A percentile compares a stretch with the other conserved stretches of the same genome.
Conservation (phyloP, 1,284 basidiomycete species). For the Peniophora sp. region DNA sequence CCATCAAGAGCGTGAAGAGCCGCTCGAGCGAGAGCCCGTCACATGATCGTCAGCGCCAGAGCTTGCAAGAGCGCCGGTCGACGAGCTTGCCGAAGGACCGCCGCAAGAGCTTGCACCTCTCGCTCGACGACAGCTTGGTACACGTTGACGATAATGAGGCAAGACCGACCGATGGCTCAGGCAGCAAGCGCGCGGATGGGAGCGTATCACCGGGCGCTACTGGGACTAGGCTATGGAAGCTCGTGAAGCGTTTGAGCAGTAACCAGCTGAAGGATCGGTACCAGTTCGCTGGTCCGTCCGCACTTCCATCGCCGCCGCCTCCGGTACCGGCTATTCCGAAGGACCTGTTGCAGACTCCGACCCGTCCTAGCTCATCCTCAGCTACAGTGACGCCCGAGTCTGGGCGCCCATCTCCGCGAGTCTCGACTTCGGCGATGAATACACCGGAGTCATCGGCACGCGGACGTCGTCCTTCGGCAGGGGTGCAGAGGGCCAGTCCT, state of each 20-base stretch:
- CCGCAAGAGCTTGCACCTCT: slow-evolving; percentile 15
- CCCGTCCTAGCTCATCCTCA: background rate
- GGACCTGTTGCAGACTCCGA: slow-evolving; percentile 17
- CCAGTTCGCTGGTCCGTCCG: slow-evolving; percentile 14
- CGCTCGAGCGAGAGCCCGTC: background rate
- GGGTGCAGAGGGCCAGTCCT: no score
- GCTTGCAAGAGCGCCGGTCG: slow-evolving; percentile 24
- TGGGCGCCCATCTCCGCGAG: background rate
- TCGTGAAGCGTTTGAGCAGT: slow-evolving; percentile 63
- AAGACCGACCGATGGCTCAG: background rate
- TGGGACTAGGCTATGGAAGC: slow-evolving; percentile 42
- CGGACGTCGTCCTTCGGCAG: background rate
- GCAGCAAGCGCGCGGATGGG: background rate
- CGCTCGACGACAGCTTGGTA: slow-evolving; percentile 17
- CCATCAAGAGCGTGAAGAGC: background rate
- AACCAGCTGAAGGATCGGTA: slow-evolving; percentile 56
- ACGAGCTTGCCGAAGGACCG: slow-evolving; percentile 13
- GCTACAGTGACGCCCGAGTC: background rate
- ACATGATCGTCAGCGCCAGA: slow-evolving; percentile 14
- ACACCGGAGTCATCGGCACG: background rate
- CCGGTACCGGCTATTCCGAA: slow-evolving; percentile 57
- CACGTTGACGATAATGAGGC: slow-evolving; percentile 9
- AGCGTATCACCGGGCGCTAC: slow-evolving; percentile 9
- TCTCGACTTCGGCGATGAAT: no score
- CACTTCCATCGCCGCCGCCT: slow-evolving; percentile 24